Conservation (phyloP, 192 early-diverging fungal species). For the Coemansia sp. region DNA sequence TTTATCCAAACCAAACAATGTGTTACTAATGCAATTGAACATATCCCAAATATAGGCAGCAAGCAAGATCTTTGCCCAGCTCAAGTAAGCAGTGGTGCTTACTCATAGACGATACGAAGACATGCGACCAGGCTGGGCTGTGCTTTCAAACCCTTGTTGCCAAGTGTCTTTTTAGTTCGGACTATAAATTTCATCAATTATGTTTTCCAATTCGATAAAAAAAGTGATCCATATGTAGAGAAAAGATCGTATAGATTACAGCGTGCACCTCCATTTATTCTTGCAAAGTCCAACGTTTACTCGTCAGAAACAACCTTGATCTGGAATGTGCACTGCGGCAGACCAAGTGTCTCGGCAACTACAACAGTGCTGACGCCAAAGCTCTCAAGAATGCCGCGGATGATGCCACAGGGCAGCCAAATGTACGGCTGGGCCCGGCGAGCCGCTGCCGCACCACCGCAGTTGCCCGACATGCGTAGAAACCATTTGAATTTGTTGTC, state of each 20-base stretch:
- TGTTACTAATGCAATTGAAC: background rate
- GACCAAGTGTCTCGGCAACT: conserved; percentile 78
- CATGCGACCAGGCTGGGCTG: background rate
- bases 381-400: conserved; percentile 90
- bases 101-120: background rate
- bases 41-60: conserved; percentile 53
- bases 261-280: too few species aligned
- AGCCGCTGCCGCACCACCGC: conserved; percentile 72
- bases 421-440: conserved; percentile 83
- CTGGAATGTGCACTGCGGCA: conserved; percentile 76
- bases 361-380: conserved; percentile 85
- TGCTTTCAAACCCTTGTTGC: background rate
- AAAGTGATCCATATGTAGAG: background rate
- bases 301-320: conserved; percentile 48
- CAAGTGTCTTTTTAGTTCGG: background rate
- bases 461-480: conserved; percentile 83
- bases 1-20: background rate
- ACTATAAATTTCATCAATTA: background rate
- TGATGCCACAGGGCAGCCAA: conserved; percentile 95
- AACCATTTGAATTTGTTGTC: conserved; percentile 99
- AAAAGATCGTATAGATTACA: too few species aligned
- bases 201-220: background rate
- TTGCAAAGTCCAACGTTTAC: background rate
- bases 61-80: conserved; percentile 61
- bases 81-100: conserved; percentile 48